Base-by-base conservation (phyloP, 169 alveolate genomes). In the Cryptosporidium viatorum region DNA sequence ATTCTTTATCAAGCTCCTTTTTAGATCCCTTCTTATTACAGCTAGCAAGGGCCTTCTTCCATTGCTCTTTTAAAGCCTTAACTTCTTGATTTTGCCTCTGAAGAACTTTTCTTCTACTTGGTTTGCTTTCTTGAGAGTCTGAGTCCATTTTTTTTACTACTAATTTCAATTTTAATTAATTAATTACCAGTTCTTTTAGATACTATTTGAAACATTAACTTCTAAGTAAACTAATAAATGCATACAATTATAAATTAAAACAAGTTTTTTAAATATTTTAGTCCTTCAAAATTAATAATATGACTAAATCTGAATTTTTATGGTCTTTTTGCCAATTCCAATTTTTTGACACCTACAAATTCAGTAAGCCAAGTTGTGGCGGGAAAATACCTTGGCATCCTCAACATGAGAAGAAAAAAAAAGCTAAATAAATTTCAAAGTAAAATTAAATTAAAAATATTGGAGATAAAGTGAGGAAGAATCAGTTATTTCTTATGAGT, bases 1-100 rank as follows among this genome's bases (percentile, higher is more conserved):
- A 75, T 37, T 75, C 74, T n/a, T 55, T 75, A 23, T 75, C 73
- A 18, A 75, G 71, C 52, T 75, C 86, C 35, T 60, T 55, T 75
- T 75, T 75, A 75, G 86, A 75, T 37, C 86, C 86, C 52, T 75
- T 75, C 43, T 60, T 29, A 16, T 31, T 75, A 33, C 86, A 59
- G 21, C 35, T 60, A n/a, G 43, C 35, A 12, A 43, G 12, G 5
- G 86, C 86, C 9, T 59, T 75, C 52, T 55, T 75, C 86, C 86
- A 75, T 43, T 75, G 73, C 43, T 59, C 74, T 60, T 75, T 75
- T 16, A 75, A 43, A 31, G 51, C 59, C 39, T 75, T 75, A n/a
- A 75, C 35, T 45, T 75, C 86, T 10, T 37, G 71, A 4, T 18
- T 55, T 60, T 75, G 86, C 37, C 73, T 55, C 39, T 45, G 67